Percentiles rank a stretch among this genome's conserved stretches.
These are phyloP conservation scores for Penicillium cosmopolitanum DNA, from an alignment of 495 filamentous ascomycete genomes.

Conservation along the genomic window DNA sequence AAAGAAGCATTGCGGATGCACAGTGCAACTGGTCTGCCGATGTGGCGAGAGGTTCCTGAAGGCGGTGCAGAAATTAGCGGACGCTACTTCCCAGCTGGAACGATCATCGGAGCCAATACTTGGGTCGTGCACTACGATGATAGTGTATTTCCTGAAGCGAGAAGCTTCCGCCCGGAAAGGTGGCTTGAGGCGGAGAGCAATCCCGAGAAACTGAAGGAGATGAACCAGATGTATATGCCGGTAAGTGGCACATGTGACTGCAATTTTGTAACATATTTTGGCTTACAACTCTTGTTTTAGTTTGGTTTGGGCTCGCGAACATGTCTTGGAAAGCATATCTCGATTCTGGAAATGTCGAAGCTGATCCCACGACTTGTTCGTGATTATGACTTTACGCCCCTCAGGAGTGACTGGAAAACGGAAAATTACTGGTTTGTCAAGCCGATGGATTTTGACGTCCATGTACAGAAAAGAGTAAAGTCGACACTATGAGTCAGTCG, in stretches of 20 bases:
- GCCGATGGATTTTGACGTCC: constrained; percentile 42
- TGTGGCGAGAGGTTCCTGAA: constrained; percentile 45
- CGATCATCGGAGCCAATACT: constrained; percentile 55
- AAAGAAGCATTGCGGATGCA: constrained; percentile 50
- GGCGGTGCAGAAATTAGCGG: constrained; percentile 43
- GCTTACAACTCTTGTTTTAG: constrained; percentile 20
- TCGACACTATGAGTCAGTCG: not conserved
- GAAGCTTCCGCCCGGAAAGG: constrained; percentile 38
- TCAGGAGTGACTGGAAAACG: constrained; percentile 39
- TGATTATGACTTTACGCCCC: constrained; percentile 43
- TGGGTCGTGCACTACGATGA: constrained; percentile 57
- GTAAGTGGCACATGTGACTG: constrained; percentile 22
- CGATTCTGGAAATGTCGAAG: constrained; percentile 51
- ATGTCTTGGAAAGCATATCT: constrained; percentile 54
- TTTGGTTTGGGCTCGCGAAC: constrained; percentile 51
- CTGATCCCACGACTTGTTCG: constrained; percentile 50
- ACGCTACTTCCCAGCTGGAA: constrained; percentile 42
- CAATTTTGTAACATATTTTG: not conserved
- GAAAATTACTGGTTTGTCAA: constrained; percentile 54
- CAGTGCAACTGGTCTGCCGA: constrained; percentile 41
- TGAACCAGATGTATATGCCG: constrained; percentile 51
- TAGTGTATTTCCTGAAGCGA: constrained; percentile 46
- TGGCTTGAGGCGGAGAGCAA: constrained; percentile 41
- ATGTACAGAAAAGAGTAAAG: constrained; percentile 16
- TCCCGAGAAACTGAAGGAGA: constrained; percentile 35